Evolutionary conservation across 164 flowering plant species (phyloP).

Genomic region (Umbellularia californica): DNA sequence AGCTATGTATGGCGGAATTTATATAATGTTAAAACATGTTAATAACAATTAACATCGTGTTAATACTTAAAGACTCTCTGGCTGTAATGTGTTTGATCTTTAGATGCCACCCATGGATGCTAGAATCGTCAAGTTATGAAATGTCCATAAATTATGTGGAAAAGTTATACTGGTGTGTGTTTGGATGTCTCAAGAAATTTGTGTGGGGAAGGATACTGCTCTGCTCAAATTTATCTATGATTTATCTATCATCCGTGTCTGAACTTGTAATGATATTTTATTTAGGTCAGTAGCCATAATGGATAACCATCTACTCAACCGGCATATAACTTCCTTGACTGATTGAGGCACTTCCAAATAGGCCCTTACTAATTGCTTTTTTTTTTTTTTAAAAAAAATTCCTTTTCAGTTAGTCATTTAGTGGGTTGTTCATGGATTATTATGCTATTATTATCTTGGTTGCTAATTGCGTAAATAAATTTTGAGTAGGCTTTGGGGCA

Average conservation of each 20-base stretch:
- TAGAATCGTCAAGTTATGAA: background rate
- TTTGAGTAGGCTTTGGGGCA: slow-evolving; percentile 78
- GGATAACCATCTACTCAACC: background rate
- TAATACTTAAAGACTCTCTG: background rate
- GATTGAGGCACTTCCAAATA: background rate
- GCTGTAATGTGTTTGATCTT: background rate
- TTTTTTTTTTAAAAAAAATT: background rate
- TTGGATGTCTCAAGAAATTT: background rate
- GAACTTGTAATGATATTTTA: background rate
- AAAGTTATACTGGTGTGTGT: background rate
- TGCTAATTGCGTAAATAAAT: background rate
- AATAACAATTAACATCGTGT: background rate
- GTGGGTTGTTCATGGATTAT: background rate
- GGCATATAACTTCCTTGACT: background rate
- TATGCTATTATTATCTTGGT: background rate
- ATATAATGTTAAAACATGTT: background rate
- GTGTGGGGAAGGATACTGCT: background rate
- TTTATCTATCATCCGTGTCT: background rate
- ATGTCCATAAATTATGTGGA: background rate
- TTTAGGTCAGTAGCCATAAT: background rate
- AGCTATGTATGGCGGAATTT: no score
- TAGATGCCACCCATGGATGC: background rate
- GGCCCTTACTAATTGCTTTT: background rate
- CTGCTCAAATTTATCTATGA: background rate
- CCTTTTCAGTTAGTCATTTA: background rate